Evolutionary conservation across 106 monocot genomes (phyloP), one percentile per base, ranked within the genome.

Genomic region (Apostasia shenzhenica): DNA sequence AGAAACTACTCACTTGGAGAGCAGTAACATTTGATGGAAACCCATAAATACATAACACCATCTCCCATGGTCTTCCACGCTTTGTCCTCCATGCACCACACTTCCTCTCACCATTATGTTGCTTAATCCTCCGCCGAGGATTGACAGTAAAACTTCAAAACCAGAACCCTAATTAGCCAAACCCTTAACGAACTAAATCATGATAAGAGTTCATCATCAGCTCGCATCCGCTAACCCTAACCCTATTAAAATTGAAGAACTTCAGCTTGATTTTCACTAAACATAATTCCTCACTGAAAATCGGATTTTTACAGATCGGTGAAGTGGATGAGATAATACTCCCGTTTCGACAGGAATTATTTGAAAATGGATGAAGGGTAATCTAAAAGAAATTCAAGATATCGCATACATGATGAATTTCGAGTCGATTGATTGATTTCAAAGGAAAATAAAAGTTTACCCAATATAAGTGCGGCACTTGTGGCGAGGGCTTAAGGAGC

Each of bases 1-100:
- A 47, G 6, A 26, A 48, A 48, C 26, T 4, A 51, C 42, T 13
- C 56, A 95, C 95, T 86, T 89, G 91, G 56, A 97, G 89, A 6
- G 95, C 95, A 39, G 89, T 71, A 41, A 97, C 79, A 70, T 92
- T 89, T 26, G 95, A 74, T 5, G 87, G 92, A 60, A 92, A 97
- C 8, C 95, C 95, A 68, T 97, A 77, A 63, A 97, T 89, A 79
- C 95, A 97, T 41, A 97, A 70, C 40, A 97, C 73, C 95, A 97
- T 97, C 72, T 97, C 95, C 95, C 95, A 97, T 12, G 95, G 95
- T 11, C 95, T 77, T 26, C 86, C 86, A 2, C 73, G 47, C 68
- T 84, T 92, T 12, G 95, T 97, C 55, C 86, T 76, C 82, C 76
- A 82, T 48, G 95, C 95, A 7, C 92, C 95, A 41, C 82, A 78